Evolutionary conservation across 305 asterid species (phyloP).

Genomic region (Fraxinus velutina): DNA sequence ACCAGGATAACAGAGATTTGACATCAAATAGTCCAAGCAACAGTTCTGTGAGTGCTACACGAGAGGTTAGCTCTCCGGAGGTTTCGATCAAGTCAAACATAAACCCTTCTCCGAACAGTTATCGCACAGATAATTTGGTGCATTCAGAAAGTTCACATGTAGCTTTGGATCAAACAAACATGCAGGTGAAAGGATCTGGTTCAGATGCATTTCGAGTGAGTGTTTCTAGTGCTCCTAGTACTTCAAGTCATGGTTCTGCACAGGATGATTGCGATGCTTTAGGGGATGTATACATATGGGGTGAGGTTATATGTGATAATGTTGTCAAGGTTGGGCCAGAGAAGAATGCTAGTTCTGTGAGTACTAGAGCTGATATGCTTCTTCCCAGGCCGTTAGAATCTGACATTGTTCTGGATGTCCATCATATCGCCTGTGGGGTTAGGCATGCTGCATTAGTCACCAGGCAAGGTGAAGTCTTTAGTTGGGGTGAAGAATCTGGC

Average conservation of each 20-base stretch:
- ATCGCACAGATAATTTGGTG: conserved; percentile 69
- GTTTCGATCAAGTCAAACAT: conserved; percentile 57
- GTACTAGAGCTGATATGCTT: conserved; percentile 74
- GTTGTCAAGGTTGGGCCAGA: conserved; percentile 76
- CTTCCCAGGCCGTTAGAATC: conserved; percentile 82
- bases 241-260: conserved; percentile 95
- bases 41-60: conserved; percentile 71
- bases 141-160: conserved; percentile 70
- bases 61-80: conserved; percentile 71
- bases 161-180: conserved; percentile 69
- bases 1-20: conserved; percentile 68
- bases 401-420: conserved; percentile 79
- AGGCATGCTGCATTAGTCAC: conserved; percentile 82
- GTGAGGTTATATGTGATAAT: conserved; percentile 86
- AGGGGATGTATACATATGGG: conserved; percentile 96
- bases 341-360: conserved; percentile 58
- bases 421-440: conserved; percentile 88
- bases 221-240: conserved; percentile 95
- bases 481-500: conserved; percentile 99
- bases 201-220: conserved; percentile 93
- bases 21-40: conserved; percentile 74
- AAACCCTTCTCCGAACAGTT: conserved; percentile 62
- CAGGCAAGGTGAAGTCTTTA: conserved; percentile 86
- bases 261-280: conserved; percentile 91
- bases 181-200: conserved; percentile 80